Evolutionary conservation across 495 filamentous ascomycete species (phyloP).

Genomic region (Lasiosphaeris hirsuta): DNA sequence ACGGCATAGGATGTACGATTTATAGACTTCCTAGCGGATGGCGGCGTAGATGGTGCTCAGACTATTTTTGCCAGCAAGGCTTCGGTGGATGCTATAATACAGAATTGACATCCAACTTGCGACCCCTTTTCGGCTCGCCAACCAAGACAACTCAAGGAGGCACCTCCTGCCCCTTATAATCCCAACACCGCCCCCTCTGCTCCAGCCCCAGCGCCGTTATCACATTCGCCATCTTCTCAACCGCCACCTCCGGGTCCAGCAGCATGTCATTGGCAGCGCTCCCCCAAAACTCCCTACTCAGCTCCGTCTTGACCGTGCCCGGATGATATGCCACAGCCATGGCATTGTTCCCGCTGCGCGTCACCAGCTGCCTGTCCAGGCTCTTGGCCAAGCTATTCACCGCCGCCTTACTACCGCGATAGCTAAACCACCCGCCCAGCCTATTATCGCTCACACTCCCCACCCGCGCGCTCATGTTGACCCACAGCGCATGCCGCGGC

Average conservation of each 20-base stretch:
- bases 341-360: slow-evolving; percentile 53
- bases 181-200: slow-evolving; percentile 68
- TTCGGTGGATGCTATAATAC: not conserved
- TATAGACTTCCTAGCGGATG: not conserved
- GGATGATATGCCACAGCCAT: slow-evolving; percentile 73
- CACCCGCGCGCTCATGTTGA: slow-evolving; percentile 72
- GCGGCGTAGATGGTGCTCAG: not conserved
- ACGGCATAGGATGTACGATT: slow-evolving; percentile 1
- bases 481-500: slow-evolving; percentile 54
- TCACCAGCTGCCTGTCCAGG: slow-evolving; percentile 65
- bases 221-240: slow-evolving; percentile 52
- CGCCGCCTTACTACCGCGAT: slow-evolving; percentile 69
- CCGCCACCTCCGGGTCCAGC: slow-evolving; percentile 60
- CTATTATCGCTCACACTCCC: slow-evolving; percentile 69
- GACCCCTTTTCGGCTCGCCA: not conserved
- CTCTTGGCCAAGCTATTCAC: slow-evolving; percentile 68
- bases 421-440: slow-evolving; percentile 72
- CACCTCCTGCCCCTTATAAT: slow-evolving; percentile 73
- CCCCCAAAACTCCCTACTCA: slow-evolving; percentile 70
- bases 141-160: slow-evolving; percentile 42
- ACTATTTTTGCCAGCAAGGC: not conserved
- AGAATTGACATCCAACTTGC: not conserved
- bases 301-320: slow-evolving; percentile 73
- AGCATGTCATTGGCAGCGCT: slow-evolving; percentile 56
- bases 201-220: slow-evolving; percentile 49